phyloP scores from a whole-genome alignment of 2,329 filamentous ascomycete species.

The Colletotrichum eremochloae region DNA sequence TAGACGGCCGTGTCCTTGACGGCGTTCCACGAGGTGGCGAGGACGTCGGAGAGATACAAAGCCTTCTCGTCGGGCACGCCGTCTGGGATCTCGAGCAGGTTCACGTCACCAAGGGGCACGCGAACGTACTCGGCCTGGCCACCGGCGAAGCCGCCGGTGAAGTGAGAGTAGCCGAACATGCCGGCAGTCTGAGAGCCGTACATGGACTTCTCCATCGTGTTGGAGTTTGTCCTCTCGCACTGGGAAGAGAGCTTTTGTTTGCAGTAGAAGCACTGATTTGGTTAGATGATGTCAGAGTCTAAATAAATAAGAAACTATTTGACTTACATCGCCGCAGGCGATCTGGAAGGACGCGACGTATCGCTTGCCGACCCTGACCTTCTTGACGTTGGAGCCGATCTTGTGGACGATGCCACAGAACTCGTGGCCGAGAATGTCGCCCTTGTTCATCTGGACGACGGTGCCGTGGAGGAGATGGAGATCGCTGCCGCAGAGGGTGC shows the following conservation, averaged over 20 bases:
- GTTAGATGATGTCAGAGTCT: neutral
- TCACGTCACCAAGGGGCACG: constrained; percentile 84
- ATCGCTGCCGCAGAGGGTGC: constrained; percentile 70
- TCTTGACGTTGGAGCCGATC: constrained; percentile 67
- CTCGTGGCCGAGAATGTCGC: constrained; percentile 76
- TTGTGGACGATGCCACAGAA: constrained; percentile 70
- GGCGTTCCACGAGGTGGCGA: constrained; percentile 83
- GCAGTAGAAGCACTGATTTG: constrained; percentile 78
- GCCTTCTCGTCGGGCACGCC: constrained; percentile 86
- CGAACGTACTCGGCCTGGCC: constrained; percentile 90
- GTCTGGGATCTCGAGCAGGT: constrained; percentile 83
- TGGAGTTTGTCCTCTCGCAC: constrained; percentile 84
- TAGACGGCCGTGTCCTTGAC: constrained; percentile 89
- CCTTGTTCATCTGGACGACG: constrained; percentile 71
- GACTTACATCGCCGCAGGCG: constrained; percentile 66
- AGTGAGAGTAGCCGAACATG: constrained; percentile 81
- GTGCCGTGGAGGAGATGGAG: constrained; percentile 69
- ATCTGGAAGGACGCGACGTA: constrained; percentile 93
- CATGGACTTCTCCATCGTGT: constrained; percentile 78
- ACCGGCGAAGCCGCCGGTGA: constrained; percentile 88
- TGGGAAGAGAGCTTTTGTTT: constrained; percentile 82
- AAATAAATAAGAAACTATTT: accelerated
- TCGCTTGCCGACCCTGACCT: constrained; percentile 71
- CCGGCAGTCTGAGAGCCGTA: constrained; percentile 83
- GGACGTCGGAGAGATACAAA: constrained; percentile 84